Conservation (phyloP, 164 flowering plant species). For the Vitis rotundifolia region DNA sequence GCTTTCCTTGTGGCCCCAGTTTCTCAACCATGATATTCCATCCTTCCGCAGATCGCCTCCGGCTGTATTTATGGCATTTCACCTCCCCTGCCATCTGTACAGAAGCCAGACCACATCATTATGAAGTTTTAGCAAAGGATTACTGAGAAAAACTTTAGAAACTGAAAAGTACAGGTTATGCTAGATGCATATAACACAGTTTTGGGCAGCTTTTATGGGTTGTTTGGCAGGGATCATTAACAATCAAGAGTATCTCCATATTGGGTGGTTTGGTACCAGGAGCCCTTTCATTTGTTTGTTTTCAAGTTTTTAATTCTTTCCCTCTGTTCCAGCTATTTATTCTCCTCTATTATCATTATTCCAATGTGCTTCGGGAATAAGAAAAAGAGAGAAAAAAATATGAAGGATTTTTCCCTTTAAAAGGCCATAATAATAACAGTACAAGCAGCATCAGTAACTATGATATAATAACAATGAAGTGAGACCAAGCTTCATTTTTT, state of each 20-base stretch:
- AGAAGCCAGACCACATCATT: neutral
- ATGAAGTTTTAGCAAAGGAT: neutral
- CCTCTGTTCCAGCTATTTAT: neutral
- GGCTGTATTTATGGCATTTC: constrained; percentile 80
- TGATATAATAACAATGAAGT: no score
- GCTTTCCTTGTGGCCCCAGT: constrained; percentile 72
- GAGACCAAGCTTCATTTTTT: neutral
- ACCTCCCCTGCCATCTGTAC: constrained; percentile 81
- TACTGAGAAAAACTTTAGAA: neutral
- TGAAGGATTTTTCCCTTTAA: neutral
- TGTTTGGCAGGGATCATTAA: no score
- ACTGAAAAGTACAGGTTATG: neutral
- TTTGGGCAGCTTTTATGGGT: no score
- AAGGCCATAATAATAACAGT: neutral
- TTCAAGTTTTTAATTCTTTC: neutral
- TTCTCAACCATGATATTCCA: constrained; percentile 90
- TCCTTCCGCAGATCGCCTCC: constrained; percentile 72
- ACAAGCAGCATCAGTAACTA: no score
- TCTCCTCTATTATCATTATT: neutral
- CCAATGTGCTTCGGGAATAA: no score
- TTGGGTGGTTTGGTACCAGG: no score
- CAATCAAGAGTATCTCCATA: no score
- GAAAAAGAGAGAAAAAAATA: neutral
- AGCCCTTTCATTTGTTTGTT: no score
- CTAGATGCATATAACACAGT: no score